Conservation (phyloP, 2,329 filamentous ascomycete species). For the Fusarium bactridioides region DNA sequence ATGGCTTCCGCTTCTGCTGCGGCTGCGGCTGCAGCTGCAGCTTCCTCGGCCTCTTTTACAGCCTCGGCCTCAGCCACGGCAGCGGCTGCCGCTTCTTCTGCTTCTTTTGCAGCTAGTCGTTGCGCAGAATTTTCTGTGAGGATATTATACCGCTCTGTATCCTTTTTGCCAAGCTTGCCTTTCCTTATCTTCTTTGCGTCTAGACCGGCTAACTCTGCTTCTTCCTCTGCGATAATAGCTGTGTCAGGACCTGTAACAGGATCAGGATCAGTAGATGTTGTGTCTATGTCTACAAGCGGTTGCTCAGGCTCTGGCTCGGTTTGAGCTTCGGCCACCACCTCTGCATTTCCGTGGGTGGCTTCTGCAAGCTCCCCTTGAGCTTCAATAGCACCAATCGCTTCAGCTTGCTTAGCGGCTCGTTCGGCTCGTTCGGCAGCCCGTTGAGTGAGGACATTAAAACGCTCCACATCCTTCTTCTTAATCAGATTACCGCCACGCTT, state of each 20-base stretch:
- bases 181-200: constrained; percentile 35
- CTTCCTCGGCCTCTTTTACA: constrained; percentile 10
- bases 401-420: constrained; percentile 42
- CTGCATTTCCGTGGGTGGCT: constrained; percentile 23
- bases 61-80: constrained; percentile 32
- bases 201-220: constrained; percentile 28
- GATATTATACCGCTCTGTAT: constrained; percentile 30
- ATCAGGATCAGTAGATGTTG: constrained; percentile 3
- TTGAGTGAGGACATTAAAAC: constrained; percentile 28
- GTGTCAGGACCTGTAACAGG: constrained; percentile 22
- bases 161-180: constrained; percentile 36
- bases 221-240: constrained; percentile 29
- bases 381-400: constrained; percentile 34
- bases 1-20: constrained; percentile 23
- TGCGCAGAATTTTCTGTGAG: constrained; percentile 28
- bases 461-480: constrained; percentile 36
- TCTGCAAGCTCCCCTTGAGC: background rate
- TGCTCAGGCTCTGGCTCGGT: constrained; percentile 19
- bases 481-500: constrained; percentile 35
- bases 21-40: constrained; percentile 14
- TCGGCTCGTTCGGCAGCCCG: constrained; percentile 32
- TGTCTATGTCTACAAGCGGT: constrained; percentile 7
- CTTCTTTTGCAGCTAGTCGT: constrained; percentile 24
- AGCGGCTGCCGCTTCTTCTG: constrained; percentile 34
- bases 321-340: constrained; percentile 23